Conservation (phyloP, 352 stramenopile species). For the Phytophthora cryptogea region DNA sequence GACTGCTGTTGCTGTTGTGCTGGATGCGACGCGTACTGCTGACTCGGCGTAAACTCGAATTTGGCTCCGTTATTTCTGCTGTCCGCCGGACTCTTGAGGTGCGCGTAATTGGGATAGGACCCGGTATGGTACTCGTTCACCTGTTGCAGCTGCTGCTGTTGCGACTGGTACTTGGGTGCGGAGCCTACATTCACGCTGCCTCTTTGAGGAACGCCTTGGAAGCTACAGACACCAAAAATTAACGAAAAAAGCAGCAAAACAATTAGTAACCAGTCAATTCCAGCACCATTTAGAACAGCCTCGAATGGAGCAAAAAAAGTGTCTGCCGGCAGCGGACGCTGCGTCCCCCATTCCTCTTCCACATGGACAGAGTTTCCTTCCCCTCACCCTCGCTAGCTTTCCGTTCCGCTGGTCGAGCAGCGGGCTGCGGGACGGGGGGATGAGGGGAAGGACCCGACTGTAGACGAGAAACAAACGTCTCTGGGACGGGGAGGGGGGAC, state of each 20-base stretch:
- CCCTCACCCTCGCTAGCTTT: slow-evolving; percentile 13
- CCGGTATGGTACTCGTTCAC: slow-evolving; percentile 41
- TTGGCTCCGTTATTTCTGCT: slow-evolving; percentile 29
- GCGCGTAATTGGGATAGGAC: slow-evolving; percentile 34
- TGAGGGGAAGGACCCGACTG: slow-evolving; percentile 18
- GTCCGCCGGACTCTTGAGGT: slow-evolving; percentile 30
- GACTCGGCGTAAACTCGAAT: slow-evolving; percentile 33
- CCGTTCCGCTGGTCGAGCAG: slow-evolving; percentile 28
- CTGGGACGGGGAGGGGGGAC: slow-evolving; percentile 14
- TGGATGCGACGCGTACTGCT: slow-evolving; percentile 35
- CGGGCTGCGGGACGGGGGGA: slow-evolving; percentile 25
- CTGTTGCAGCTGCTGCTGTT: slow-evolving; percentile 40
- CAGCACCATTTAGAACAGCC: slow-evolving; percentile 4
- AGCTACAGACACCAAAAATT: slow-evolving; percentile 24
- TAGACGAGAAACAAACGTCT: slow-evolving; percentile 20
- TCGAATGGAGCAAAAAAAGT: slow-evolving; percentile 25
- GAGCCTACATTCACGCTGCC: slow-evolving; percentile 14
- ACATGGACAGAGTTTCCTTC: slow-evolving; percentile 9
- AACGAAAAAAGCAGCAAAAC: slow-evolving; percentile 13
- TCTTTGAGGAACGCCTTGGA: slow-evolving; percentile 30
- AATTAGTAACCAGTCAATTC: slow-evolving; percentile 17
- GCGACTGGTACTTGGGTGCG: slow-evolving; percentile 32
- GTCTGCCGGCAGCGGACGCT: slow-evolving; percentile 1
- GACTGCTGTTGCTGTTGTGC: slow-evolving; percentile 34
- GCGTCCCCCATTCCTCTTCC: slow-evolving; percentile 34